These are phyloP conservation scores for Aspergillus pseudonomiae DNA, from an alignment of 2,329 filamentous ascomycete species.

Conservation along the genomic window DNA sequence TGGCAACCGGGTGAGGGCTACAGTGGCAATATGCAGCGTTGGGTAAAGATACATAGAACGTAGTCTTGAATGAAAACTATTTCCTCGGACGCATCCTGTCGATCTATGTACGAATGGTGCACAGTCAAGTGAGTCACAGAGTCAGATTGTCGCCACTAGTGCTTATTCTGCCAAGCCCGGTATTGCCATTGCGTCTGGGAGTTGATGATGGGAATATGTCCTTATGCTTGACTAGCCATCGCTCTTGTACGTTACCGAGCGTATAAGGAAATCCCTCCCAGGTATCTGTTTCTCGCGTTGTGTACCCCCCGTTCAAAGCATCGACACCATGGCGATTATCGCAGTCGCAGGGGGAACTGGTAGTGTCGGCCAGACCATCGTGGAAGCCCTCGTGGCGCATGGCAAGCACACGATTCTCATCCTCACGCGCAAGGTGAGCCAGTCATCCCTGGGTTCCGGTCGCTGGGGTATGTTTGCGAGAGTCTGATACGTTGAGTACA, in stretches of 20 bases:
- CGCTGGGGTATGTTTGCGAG: not conserved
- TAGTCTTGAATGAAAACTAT: not conserved
- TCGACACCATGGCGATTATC: conserved; percentile 2
- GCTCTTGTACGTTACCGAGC: not conserved
- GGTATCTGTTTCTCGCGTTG: no score
- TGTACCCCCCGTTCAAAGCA: not conserved
- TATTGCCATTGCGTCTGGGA: not conserved
- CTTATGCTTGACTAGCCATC: not conserved
- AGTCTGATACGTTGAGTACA: not conserved
- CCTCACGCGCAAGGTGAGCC: conserved; percentile 7
- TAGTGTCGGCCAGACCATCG: conserved; percentile 5
- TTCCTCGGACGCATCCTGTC: not conserved
- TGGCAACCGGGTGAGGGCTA: no score
- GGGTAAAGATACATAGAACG: not conserved
- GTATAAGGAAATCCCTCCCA: not conserved
- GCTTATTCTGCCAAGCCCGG: not conserved
- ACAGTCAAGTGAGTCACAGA: not conserved
- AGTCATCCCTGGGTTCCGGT: no score
- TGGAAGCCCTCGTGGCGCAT: not conserved
- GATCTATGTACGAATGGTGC: not conserved
- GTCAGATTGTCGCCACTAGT: not conserved
- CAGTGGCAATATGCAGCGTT: no score
- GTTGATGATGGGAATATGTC: not conserved
- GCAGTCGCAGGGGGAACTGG: conserved; percentile 11
- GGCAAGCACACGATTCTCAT: conserved; percentile 1